Evolutionary conservation across 768 basidiomycete genomes (phyloP), one percentile per base, ranked within the genome.

Genomic region (Leccinum rimulosum): DNA sequence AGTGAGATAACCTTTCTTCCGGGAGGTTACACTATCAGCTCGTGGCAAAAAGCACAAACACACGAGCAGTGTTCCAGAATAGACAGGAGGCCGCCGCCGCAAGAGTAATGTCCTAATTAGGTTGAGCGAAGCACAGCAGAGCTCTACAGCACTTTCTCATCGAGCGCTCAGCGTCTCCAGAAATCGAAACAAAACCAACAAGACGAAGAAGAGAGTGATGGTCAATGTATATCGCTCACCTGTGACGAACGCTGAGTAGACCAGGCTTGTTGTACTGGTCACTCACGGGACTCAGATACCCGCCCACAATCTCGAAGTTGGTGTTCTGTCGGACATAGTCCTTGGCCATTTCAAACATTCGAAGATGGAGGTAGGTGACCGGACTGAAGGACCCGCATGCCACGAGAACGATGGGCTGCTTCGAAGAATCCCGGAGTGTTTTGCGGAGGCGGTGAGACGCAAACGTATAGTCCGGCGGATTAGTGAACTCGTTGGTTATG

Each of bases 301-400:
- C 95, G 28, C 91, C 97, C 67, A 98, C 81, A 66, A 99, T 91
- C 75, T 97, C 93, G 68, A 92, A 97, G 63, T 91, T 79, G 51
- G 93, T 94, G 73, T 95, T 93, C 67, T 94, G 91, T 54, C 93
- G 86, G 55, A 91, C 85, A 68, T 94, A 95, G 79, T 98, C 97
- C 76, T 89, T 91, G 57, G 96, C 97, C 97, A 99, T 98, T 73
- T 98, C 97, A 75, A 98, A 99, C 95, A 99, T 98, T 65, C 97
- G 91, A 61, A 98, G 84, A 70, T 97, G 95, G 54, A 96, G 89
- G 70, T 95, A 96, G n/a, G 95, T 97, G 62, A 97, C 90, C 11
- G 96, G 96, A 67, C 93, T 95, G 84, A 98, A 98, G 56, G 93
- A 96, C 30, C 96, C 97, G 70, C 97, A 99, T 50, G 94, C 97